A percentile compares a stretch with the other conserved stretches of the same genome.
Conservation (phyloP, 208 protist species). For the Leishmania gerbilli region DNA sequence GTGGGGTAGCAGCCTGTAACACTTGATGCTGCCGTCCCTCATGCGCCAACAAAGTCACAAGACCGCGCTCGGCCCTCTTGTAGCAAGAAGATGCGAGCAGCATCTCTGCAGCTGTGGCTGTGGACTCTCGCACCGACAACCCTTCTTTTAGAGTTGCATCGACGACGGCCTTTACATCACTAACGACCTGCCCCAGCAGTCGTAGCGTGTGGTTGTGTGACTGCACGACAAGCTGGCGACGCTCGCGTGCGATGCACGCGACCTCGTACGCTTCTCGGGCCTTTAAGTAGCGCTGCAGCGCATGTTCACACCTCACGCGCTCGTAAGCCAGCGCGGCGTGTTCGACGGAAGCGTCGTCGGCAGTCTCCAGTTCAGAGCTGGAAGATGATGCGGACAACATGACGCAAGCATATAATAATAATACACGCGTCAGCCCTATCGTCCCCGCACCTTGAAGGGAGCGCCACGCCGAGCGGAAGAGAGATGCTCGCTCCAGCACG, state of each 20-base stretch:
- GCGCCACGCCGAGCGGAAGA: background rate
- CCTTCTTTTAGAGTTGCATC: background rate
- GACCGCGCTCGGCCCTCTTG: background rate
- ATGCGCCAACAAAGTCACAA: background rate
- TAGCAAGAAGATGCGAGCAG: background rate
- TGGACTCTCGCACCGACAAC: background rate
- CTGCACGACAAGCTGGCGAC: background rate
- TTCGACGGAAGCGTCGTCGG: background rate
- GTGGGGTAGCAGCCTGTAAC: background rate
- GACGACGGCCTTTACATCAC: background rate
- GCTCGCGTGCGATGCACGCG: background rate
- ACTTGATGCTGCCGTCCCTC: background rate
- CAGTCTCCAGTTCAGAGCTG: background rate
- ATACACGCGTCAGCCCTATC: background rate
- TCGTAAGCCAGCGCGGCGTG: slow-evolving; percentile 7
- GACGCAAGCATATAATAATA: background rate
- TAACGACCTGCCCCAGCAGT: background rate
- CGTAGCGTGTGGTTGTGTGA: slow-evolving; percentile 17
- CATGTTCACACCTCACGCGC: slow-evolving; percentile 6
- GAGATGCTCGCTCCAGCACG: background rate
- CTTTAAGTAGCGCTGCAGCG: background rate
- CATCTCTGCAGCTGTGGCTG: background rate
- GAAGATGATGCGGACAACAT: background rate
- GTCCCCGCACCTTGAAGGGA: background rate
- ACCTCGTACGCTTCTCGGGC: background rate